phyloP scores from a whole-genome alignment of 495 filamentous ascomycete species.

The Aspergillus biplanus region DNA sequence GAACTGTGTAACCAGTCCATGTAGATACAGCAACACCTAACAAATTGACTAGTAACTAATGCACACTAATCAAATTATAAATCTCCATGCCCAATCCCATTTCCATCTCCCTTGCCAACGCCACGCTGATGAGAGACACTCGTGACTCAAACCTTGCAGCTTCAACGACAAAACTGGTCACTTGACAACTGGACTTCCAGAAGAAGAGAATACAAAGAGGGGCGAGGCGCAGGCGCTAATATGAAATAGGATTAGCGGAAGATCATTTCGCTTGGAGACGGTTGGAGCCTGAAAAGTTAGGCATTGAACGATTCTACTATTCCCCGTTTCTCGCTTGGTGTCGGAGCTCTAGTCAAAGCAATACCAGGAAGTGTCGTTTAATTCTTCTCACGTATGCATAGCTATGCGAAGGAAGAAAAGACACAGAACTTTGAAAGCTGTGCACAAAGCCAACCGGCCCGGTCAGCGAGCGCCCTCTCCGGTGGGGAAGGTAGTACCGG shows the following conservation, averaged over 20 bases:
- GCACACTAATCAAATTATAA: too few species aligned
- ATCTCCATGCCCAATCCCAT: too few species aligned
- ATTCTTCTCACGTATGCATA: neutral
- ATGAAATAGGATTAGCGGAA: neutral
- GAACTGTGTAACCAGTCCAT: too few species aligned
- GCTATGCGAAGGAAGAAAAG: neutral
- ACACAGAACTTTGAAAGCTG: neutral
- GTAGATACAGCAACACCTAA: too few species aligned
- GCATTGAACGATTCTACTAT: neutral
- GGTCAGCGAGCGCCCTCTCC: conserved; percentile 22
- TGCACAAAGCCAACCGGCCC: conserved; percentile 21
- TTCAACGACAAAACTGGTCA: too few species aligned
- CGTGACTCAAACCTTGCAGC: too few species aligned
- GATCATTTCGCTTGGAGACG: neutral
- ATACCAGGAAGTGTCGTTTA: neutral
- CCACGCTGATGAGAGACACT: too few species aligned
- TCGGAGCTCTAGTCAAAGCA: neutral
- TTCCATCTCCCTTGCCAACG: too few species aligned
- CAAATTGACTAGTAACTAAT: too few species aligned
- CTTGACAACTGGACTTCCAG: too few species aligned
- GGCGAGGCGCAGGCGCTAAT: neutral
- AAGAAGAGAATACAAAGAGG: too few species aligned
- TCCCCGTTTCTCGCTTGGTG: neutral
- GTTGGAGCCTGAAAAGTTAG: neutral
- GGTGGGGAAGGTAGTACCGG: conserved; percentile 25